phyloP scores from a whole-genome alignment of 2,329 filamentous ascomycete genomes.

The Amauroascus niger region DNA sequence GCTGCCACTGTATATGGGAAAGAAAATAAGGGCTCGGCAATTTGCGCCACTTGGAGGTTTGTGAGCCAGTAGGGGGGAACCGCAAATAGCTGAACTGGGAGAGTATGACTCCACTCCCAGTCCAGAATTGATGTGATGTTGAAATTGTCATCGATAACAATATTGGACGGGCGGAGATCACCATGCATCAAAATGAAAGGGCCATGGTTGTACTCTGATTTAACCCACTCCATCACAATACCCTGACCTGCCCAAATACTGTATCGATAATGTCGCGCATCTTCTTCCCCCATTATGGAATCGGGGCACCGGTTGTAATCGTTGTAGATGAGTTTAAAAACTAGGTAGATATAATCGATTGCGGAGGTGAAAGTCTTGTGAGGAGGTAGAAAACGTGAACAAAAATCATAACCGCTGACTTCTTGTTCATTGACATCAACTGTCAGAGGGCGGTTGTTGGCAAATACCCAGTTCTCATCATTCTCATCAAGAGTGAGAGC shows the following conservation, averaged over 20 bases:
- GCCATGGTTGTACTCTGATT: slow-evolving; percentile 9
- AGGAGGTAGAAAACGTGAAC: slow-evolving; percentile 4
- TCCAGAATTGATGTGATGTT: slow-evolving; percentile 11
- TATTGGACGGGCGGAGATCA: slow-evolving; percentile 14
- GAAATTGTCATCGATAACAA: slow-evolving; percentile 11
- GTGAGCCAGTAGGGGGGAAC: slow-evolving; percentile 5
- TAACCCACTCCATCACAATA: slow-evolving; percentile 14
- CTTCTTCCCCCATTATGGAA: slow-evolving; percentile 7
- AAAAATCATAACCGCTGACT: slow-evolving; percentile 3
- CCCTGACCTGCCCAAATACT: slow-evolving; percentile 10
- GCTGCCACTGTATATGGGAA: neutral
- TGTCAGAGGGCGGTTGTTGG: slow-evolving; percentile 5
- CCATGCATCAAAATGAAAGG: slow-evolving; percentile 16
- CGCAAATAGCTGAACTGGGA: slow-evolving; percentile 10
- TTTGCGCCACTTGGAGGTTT: neutral
- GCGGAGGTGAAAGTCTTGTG: slow-evolving; percentile 10
- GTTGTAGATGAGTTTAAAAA: neutral
- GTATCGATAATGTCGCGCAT: slow-evolving; percentile 14
- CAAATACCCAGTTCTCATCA: too few relatives aligned
- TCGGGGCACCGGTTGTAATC: slow-evolving; percentile 11
- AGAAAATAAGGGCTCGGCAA: neutral
- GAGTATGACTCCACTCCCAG: slow-evolving; percentile 14
- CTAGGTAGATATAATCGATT: slow-evolving; percentile 9
- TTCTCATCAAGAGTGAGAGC: too few relatives aligned
- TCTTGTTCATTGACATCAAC: slow-evolving; percentile 12